Evolutionary conservation across 2,329 filamentous ascomycete genomes (phyloP).

Genomic region (Monilinia polystroma): DNA sequence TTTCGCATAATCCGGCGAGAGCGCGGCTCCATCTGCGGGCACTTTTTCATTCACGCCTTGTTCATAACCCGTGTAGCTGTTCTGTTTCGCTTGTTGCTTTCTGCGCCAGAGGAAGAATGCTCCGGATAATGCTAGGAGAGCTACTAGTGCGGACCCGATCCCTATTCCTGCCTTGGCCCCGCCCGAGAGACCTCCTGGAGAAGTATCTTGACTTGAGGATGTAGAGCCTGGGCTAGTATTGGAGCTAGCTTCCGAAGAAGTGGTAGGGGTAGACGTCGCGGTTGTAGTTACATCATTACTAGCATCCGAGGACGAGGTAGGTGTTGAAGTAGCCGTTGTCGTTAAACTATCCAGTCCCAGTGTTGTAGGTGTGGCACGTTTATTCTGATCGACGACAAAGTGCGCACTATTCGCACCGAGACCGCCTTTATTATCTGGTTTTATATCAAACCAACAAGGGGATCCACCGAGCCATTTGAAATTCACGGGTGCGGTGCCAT

Average conservation of each 20-base stretch:
- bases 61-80: not conserved
- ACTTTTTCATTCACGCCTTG: not conserved
- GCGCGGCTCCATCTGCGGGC: not conserved
- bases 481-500: constrained; percentile 27
- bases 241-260: not conserved
- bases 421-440: constrained; percentile 25
- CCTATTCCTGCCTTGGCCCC: constrained; percentile 18
- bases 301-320: not conserved
- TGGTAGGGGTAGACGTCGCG: not conserved
- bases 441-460: constrained; percentile 31
- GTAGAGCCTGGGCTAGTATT: not conserved
- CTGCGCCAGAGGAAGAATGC: constrained; percentile 12
- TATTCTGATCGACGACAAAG: constrained; percentile 6
- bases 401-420: constrained; percentile 28
- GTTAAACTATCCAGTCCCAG: not conserved
- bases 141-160: not conserved
- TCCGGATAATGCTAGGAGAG: not conserved
- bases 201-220: not conserved
- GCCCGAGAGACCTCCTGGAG: not conserved
- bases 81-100: not conserved
- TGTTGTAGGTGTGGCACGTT: constrained; percentile 2
- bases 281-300: not conserved
- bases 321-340: not conserved
- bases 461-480: constrained; percentile 25
- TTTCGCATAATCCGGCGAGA: not conserved